These are phyloP conservation scores for Cystoisospora suis DNA, from an alignment of 169 alveolate species.

Conservation along the genomic window DNA sequence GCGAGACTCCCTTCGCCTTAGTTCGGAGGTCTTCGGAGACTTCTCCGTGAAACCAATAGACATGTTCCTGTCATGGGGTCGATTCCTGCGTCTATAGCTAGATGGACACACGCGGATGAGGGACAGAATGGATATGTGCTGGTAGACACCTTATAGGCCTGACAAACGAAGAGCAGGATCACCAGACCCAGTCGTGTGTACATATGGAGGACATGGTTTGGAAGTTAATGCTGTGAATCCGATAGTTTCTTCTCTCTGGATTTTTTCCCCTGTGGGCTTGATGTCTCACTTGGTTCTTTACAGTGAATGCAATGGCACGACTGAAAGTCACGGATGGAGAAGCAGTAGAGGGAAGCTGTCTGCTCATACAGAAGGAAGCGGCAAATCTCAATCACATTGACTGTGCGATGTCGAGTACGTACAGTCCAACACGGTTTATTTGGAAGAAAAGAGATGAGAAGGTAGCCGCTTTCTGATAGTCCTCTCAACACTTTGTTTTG, in stretches of 20 bases:
- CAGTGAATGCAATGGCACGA: constrained; percentile 35
- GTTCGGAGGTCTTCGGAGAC: no score
- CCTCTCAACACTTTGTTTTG: no score
- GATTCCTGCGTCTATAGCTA: no score
- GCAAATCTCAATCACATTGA: not conserved
- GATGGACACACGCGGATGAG: no score
- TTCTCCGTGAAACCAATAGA: no score
- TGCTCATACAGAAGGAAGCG: not conserved
- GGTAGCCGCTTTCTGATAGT: no score
- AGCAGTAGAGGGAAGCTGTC: constrained; percentile 19
- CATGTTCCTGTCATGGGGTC: no score
- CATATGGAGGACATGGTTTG: not conserved
- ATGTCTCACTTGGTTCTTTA: not conserved
- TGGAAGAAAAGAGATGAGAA: no score
- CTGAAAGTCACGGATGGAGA: not conserved
- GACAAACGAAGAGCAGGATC: not conserved
- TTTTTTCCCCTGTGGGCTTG: not conserved
- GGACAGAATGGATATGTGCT: no score
- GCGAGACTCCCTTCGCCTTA: no score
- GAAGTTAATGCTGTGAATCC: not conserved
- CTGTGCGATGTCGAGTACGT: constrained; percentile 22
- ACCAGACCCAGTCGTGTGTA: not conserved
- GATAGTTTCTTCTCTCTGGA: not conserved
- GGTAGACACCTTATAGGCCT: no score
- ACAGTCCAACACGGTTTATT: no score